phyloP scores from a whole-genome alignment of 2,329 filamentous ascomycete species.

The Polychaeton citri region DNA sequence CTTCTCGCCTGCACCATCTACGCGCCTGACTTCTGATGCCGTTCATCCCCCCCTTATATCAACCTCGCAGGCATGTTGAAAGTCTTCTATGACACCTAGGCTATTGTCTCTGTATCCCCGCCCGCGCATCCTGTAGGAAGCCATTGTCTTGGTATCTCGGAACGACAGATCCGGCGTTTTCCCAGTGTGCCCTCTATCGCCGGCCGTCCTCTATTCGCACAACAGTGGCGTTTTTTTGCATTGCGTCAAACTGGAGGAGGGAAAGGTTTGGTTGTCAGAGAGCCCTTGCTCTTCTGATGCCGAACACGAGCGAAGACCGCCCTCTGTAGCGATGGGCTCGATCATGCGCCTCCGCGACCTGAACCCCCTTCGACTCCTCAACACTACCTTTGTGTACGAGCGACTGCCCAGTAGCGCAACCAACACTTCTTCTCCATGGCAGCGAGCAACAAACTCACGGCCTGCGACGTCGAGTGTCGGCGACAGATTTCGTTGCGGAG shows the following conservation, averaged over 20 bases:
- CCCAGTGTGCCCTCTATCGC: too few species aligned
- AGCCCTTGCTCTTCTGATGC: conserved; percentile 7
- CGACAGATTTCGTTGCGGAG: conserved; percentile 9
- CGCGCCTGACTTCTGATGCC: too few species aligned
- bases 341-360: conserved; percentile 24
- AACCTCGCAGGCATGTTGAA: too few species aligned
- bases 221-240: too few species aligned
- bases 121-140: too few species aligned
- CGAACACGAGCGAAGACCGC: conserved; percentile 5
- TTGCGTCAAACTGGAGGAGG: conserved; percentile 3
- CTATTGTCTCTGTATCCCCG: too few species aligned
- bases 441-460: conserved; percentile 1
- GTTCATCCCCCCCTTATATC: too few species aligned
- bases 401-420: conserved; percentile 23
- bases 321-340: conserved; percentile 7
- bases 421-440: conserved; percentile 2
- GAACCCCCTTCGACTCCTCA: conserved; percentile 33
- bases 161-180: too few species aligned
- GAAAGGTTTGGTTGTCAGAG: conserved; percentile 4
- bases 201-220: too few species aligned
- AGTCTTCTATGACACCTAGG: too few species aligned
- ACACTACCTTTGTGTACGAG: conserved; percentile 33
- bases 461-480: conserved; percentile 1
- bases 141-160: too few species aligned
- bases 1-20: too few species aligned